Evolutionary conservation across 2,329 filamentous ascomycete genomes (phyloP), one percentile per base, ranked within the genome.

Genomic region (Scedosporium aurantiacum): DNA sequence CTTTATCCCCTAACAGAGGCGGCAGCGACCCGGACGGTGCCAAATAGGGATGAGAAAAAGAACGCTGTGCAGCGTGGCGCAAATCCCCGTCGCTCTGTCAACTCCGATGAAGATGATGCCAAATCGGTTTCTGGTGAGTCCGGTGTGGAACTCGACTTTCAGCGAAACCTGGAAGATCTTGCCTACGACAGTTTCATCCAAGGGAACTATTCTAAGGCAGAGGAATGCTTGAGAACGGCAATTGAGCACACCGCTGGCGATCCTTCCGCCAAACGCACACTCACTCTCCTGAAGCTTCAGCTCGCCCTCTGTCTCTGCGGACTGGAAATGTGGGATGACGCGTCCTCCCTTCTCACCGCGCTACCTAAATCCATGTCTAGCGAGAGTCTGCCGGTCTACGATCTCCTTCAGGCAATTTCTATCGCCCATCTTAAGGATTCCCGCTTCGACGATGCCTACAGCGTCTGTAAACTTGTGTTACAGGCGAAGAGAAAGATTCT

Each of bases 181-280:
- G 61, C 61, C 12, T 59, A 60, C 27, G 45, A 55, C 4, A 50
- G 57, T 16, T 62, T 62, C 47, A 16, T 21, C 4, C 28, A 57
- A 2, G 14, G 27, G 23, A 43, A 62, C 37, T 62, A 62, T 41
- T 27, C 45, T 57, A 62, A 62, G 27, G 45, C 61, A 23, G 61
- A 62, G 37, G 25, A 62, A 21, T 62, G 32, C 23, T 18, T 62
- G 16, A 32, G 61, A 10, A 55, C 52, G 57, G 52, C 61, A n/a
- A 12, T 62, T 18, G 57, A 50, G 45, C 32, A 57, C 16, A 25
- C 28, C n/a, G 60, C 47, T 0, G 57, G 47, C 21, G 61, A 60
- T 47, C 16, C 18, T 8, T 28, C 41, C 18, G 27, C 43, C 10
- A 21, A 23, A 12, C 43, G 16, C 14, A 47, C 43, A 5, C n/a